A percentile compares a stretch with the other conserved stretches of the same genome.
Conservation (phyloP, 805 yeast genomes). For the Kluyveromyces nonfermentans region DNA sequence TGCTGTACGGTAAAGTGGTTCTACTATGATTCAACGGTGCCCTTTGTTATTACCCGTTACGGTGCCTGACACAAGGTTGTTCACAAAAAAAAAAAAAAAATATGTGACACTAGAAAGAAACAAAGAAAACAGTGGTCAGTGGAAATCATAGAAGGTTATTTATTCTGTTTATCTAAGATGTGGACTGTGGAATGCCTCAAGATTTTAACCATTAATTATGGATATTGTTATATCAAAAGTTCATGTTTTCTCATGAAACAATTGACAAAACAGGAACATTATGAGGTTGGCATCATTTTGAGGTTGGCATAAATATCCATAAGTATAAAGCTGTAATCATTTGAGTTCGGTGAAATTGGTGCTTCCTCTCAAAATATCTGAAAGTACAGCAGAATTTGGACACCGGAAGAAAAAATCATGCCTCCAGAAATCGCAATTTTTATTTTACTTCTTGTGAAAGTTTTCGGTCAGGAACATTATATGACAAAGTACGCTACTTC, state of each 20-base stretch:
- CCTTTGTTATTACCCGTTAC: neutral
- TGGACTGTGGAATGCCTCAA: no score
- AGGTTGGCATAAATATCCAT: no score
- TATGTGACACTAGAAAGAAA: neutral
- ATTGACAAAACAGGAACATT: neutral
- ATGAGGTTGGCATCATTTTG: neutral
- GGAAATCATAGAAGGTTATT: neutral
- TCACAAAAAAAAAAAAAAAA: no score
- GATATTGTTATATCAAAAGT: neutral
- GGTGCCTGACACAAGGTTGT: neutral
- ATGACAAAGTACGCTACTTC: conserved; percentile 3
- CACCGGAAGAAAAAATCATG: neutral
- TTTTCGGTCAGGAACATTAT: neutral
- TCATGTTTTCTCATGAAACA: neutral
- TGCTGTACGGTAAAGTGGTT: no score
- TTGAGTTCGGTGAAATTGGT: no score
- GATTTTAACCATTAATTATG: no score
- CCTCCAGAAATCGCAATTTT: neutral
- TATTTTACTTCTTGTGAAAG: neutral
- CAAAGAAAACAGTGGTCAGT: neutral
- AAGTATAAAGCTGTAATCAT: no score
- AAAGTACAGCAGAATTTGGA: neutral
- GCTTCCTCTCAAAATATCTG: no score
- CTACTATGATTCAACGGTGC: neutral
- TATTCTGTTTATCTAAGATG: no score